Base-by-base conservation (phyloP, 2,329 filamentous ascomycete species). In the Furcasterigmium furcatum region DNA sequence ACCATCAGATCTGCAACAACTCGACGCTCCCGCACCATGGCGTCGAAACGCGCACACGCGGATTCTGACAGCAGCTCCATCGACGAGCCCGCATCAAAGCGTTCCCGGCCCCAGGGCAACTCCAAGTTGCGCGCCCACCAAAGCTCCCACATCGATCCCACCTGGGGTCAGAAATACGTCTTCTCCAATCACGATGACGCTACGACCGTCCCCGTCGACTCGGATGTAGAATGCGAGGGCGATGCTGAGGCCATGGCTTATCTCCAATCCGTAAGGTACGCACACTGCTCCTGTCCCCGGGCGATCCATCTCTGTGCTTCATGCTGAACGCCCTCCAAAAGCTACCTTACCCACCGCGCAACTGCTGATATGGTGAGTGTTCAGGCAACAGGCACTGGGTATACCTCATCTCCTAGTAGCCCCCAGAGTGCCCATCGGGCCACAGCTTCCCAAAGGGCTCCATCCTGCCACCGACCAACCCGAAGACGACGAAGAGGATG, bases 391-490 rank as follows among this genome's bases (percentile, higher is more conserved):
- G 78, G 88, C 88, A n/a, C 80, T 73, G 49, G 68, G 73, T 9
- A 85, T 95, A 27, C 89, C 89, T 1, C 77, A 84, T 53, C 69
- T 94, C 10, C 76, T 94, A 43, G 77, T 82, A 38, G 87, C 84
- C 1, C 75, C 80, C 5, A 77, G 73, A 52, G 62, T 71, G 10
- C 74, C 72, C 50, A 70, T 75, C 22, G 78, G 77, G 1, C 77
- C 79, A 1, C 69, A 76, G 54, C 63, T 73, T 4, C 75, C 74
- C 5, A 61, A 65, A 9, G 64, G 65, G 29, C 67, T 55, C 46
- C 65, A 58, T 27, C 49, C 60, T 13, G 48, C 54, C 35, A 54
- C 60, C 35, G 57, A 58, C 13, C 59, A 61, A 21, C 58, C 68
- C 44, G 57, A 64, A 18, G 55, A 59, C 27, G 51, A 50, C 4